A percentile compares a stretch with the other conserved stretches of the same genome.
phyloP scores from a whole-genome alignment of 1,139 yeast species.

The Groenewaldozyma auringiensis region DNA sequence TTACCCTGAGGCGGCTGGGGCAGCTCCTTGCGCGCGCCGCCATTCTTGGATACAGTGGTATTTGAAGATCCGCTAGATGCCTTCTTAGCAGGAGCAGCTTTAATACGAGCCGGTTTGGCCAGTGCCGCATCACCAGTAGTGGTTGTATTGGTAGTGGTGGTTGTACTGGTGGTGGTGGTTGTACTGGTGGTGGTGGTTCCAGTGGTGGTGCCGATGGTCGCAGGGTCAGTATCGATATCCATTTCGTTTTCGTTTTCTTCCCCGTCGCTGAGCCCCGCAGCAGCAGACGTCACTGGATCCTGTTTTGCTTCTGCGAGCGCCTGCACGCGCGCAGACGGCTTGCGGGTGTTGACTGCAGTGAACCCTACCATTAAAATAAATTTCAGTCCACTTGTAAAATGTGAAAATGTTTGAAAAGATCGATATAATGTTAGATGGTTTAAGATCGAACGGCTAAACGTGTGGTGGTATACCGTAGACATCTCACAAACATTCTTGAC shows the following conservation, averaged over 20 bases:
- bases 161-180: not conserved
- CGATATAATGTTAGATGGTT: too few species aligned
- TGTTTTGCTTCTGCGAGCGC: not conserved
- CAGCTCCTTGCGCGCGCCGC: not conserved
- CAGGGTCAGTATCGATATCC: not conserved
- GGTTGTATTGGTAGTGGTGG: too few species aligned
- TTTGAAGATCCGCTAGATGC: not conserved
- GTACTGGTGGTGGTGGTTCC: not conserved
- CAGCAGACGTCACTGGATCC: not conserved
- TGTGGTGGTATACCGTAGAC: too few species aligned
- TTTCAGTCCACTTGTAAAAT: too few species aligned
- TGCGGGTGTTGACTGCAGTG: conserved; percentile 12
- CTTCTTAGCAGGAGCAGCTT: not conserved
- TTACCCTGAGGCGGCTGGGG: conserved; percentile 13
- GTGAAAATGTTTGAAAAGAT: too few species aligned
- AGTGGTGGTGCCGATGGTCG: not conserved
- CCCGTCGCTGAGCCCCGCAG: not conserved
- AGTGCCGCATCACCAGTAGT: too few species aligned
- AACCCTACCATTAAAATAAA: conserved; percentile 20
- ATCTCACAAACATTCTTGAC: too few species aligned
- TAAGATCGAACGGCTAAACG: too few species aligned
- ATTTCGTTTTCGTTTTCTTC: not conserved
- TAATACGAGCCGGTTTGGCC: not conserved
- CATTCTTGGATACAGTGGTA: not conserved
- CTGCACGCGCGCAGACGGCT: not conserved